Evolutionary conservation across 2,329 filamentous ascomycete species (phyloP).

Genomic region (Fusarium albidum): DNA sequence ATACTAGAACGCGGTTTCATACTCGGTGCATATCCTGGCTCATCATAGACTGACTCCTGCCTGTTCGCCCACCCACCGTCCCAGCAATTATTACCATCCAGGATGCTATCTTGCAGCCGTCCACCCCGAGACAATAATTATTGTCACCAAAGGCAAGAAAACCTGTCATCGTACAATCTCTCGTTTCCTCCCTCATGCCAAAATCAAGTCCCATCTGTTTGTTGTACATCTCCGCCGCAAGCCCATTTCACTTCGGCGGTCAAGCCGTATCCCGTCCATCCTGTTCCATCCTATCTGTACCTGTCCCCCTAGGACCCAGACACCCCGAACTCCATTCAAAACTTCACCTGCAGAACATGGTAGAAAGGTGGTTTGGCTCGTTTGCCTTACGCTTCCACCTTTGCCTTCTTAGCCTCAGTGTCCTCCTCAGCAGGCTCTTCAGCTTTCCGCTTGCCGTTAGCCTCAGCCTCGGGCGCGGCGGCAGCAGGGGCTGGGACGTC

Average conservation of each 20-base stretch:
- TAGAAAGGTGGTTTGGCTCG: not conserved
- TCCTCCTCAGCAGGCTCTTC: slow-evolving; percentile 41
- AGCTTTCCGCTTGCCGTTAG: slow-evolving; percentile 53
- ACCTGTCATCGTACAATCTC: not conserved
- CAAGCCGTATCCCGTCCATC: slow-evolving; percentile 8
- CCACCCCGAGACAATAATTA: too few relatives aligned
- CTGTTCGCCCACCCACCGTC: not conserved
- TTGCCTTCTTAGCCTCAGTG: slow-evolving; percentile 47
- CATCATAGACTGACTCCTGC: not conserved
- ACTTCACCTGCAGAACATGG: not conserved
- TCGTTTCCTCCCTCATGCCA: not conserved
- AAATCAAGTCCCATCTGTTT: slow-evolving; percentile 6
- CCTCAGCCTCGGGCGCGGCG: slow-evolving; percentile 38
- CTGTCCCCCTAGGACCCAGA: slow-evolving; percentile 12
- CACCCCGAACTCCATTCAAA: slow-evolving; percentile 25
- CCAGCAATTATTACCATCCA: too few relatives aligned
- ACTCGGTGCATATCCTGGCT: slow-evolving; percentile 17
- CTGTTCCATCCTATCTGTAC: slow-evolving; percentile 1
- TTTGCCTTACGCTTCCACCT: slow-evolving; percentile 41
- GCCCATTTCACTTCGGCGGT: not conserved
- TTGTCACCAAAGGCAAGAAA: too few relatives aligned
- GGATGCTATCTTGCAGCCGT: too few relatives aligned
- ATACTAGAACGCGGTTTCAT: slow-evolving; percentile 32
- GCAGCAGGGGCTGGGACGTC: slow-evolving; percentile 25
- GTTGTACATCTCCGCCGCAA: slow-evolving; percentile 14